A percentile compares a stretch with the other conserved stretches of the same genome.
Conservation (phyloP, 108 stramenopile species). For the Cyclotella cryptica region DNA sequence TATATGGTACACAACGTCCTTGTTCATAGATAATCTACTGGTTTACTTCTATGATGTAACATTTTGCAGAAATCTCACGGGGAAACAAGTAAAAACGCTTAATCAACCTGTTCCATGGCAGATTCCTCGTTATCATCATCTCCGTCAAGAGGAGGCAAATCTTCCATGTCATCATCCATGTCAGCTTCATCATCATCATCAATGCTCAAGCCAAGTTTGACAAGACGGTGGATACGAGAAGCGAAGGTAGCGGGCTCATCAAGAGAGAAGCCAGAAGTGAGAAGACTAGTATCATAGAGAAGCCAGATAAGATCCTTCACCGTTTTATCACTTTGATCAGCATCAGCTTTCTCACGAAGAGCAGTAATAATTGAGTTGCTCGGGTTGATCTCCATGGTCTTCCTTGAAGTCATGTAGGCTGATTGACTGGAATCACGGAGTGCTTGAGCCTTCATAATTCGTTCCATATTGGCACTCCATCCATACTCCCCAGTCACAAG, state of each 20-base stretch:
- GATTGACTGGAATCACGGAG: conserved; percentile 98
- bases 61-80: too few species aligned
- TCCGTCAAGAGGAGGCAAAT: conserved; percentile 95
- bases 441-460: conserved; percentile 99
- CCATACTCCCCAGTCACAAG: conserved; percentile 99
- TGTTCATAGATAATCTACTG: too few species aligned
- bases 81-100: conserved; percentile 39
- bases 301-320: conserved; percentile 99
- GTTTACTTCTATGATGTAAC: too few species aligned
- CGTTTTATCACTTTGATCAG: conserved; percentile 99
- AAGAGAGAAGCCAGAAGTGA: conserved; percentile 98
- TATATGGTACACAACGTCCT: too few species aligned
- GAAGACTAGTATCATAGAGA: conserved; percentile 98
- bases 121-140: conserved; percentile 95
- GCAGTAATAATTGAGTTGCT: conserved; percentile 98
- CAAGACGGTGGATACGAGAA: conserved; percentile 98
- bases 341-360: conserved; percentile 98
- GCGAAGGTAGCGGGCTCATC: conserved; percentile 99
- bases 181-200: conserved; percentile 97
- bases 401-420: conserved; percentile 99
- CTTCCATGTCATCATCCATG: conserved; percentile 89
- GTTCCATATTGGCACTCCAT: conserved; percentile 99
- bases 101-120: conserved; percentile 99
- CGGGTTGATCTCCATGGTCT: conserved; percentile 99
- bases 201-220: conserved; percentile 98